phyloP scores from a whole-genome alignment of 2,329 filamentous ascomycete genomes.

The Calonectria pteridis region DNA sequence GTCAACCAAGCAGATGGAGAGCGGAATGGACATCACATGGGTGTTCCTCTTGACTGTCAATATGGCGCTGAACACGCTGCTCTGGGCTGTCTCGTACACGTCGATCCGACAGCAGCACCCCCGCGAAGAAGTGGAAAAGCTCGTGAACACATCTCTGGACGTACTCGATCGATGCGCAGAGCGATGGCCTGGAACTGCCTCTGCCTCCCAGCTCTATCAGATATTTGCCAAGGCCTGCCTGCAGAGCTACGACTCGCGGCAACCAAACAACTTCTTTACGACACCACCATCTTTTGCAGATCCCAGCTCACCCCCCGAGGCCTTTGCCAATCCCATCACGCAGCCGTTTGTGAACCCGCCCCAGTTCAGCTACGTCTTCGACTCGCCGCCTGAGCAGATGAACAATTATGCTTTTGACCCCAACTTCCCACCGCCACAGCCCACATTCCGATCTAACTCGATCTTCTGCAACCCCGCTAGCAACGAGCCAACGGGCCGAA shows the following conservation, averaged over 20 bases:
- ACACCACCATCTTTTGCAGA: conserved; percentile 51
- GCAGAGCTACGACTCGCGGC: conserved; percentile 81
- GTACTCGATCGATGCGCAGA: conserved; percentile 85
- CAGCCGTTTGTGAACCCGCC: conserved; percentile 62
- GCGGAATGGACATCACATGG: conserved; percentile 88
- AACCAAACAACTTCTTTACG: conserved; percentile 48
- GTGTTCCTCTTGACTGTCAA: conserved; percentile 91
- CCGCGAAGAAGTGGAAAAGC: conserved; percentile 80
- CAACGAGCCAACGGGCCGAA: conserved; percentile 65
- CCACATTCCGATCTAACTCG: conserved; percentile 74
- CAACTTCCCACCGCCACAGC: conserved; percentile 59
- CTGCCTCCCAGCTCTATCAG: conserved; percentile 87
- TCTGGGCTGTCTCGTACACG: conserved; percentile 92
- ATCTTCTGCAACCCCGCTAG: conserved; percentile 73
- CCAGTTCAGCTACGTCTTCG: conserved; percentile 70
- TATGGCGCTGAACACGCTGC: conserved; percentile 89
- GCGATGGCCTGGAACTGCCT: conserved; percentile 90
- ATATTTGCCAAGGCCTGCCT: conserved; percentile 88
- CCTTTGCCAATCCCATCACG: conserved; percentile 44
- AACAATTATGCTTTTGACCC: conserved; percentile 59
- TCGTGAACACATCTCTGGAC: conserved; percentile 81
- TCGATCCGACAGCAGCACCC: conserved; percentile 81
- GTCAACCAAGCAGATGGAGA: conserved; percentile 83
- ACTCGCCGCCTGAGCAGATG: conserved; percentile 67
- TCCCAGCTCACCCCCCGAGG: conserved; percentile 48